Evolutionary conservation across 2,329 filamentous ascomycete genomes (phyloP), one percentile per base, ranked within the genome.

Genomic region (Diplodia mutila): DNA sequence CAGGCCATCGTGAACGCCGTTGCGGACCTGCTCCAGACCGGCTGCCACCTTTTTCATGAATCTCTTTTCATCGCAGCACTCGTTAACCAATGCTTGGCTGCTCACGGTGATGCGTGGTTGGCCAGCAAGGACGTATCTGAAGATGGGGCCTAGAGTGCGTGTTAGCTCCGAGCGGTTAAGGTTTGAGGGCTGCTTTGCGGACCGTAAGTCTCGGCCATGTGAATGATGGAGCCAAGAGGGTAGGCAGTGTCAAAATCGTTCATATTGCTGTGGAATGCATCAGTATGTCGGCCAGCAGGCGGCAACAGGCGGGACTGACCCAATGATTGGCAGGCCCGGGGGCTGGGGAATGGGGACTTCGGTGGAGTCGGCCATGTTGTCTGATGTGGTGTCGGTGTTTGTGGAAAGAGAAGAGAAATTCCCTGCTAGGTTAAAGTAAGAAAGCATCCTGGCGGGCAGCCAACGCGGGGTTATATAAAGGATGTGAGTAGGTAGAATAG

Each of bases 171-270:
- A n/a, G 12, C 27, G 37, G 12, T 16, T 12, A 8, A 27, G 2
- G n/a, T 9, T n/a, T n/a, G n/a, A 11, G 11, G 25, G 42, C 5
- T 32, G 27, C n/a, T 32, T 16, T 48, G 29, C 52, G 18, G 23
- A 89, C 89, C 90, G 78, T 91, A 91, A 68, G 84, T 86, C 49
- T 91, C 85, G 27, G 87, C 86, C 59, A 92, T 79, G 12, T 84
- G 81, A 6, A 77, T 74, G 23, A 91, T 76, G 27, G 87, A 87
- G 25, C 82, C 78, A 2, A 87, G 75, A 0, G 89, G 86, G 25
- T 85, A 81, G n/a, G 85, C 83, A 0, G 83, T 77, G 68, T 90
- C 85, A 69, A 93, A 84, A 70, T 91, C 88, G 65, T 81, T 79
- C 34, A 90, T 74, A 71, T 92, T 90, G 32, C 90, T 90, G 27